Evolutionary conservation across 2,329 filamentous ascomycete genomes (phyloP), one percentile per base, ranked within the genome.

Genomic region (Talaromyces sp.): DNA sequence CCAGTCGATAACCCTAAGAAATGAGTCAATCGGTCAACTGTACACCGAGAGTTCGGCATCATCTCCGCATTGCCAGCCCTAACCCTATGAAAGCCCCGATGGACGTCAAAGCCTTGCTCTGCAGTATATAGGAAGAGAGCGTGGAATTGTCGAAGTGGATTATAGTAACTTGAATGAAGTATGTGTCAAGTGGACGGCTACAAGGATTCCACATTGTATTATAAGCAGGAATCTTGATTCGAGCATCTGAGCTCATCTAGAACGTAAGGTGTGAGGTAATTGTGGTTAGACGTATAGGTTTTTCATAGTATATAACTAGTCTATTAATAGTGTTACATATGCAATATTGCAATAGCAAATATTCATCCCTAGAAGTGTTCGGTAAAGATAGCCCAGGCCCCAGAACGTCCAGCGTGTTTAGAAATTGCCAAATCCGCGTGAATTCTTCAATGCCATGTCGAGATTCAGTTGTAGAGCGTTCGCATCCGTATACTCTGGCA

Each of bases 401-500:
- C 33, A 7, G 28, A 33, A n/a, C 19, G 2, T 37, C 50, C 13
- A 31, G 50, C 28, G 15, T 40, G 46, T 41, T 51, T 57, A 92
- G 62, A 88, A 86, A 78, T 89, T 89, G 21, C 93, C 94, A 76
- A 97, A 97, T 0, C 94, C 93, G 68, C 89, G 86, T 7, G 88
- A 85, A 73, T 97, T 94, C 74, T 93, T 85, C 68, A 99, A 78
- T 54, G 94, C 94, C 80, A 95, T 85, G n/a, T 79, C 81, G 67
- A 99, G 74, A 67, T 92, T 89, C 74, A 87, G 80, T 70, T 81
- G 81, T 68, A 99, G 70, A 36, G 89, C 83, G 60, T 88, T 85
- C 68, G 80, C 84, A 39, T 83, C 84, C 56, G 77, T 80, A 72
- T 97, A 99, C 73, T 92, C 87, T 1, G 94, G 94, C 61, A 99